Evolutionary conservation across 208 protist species (phyloP).

Genomic region (Trypanosoma theileri): DNA sequence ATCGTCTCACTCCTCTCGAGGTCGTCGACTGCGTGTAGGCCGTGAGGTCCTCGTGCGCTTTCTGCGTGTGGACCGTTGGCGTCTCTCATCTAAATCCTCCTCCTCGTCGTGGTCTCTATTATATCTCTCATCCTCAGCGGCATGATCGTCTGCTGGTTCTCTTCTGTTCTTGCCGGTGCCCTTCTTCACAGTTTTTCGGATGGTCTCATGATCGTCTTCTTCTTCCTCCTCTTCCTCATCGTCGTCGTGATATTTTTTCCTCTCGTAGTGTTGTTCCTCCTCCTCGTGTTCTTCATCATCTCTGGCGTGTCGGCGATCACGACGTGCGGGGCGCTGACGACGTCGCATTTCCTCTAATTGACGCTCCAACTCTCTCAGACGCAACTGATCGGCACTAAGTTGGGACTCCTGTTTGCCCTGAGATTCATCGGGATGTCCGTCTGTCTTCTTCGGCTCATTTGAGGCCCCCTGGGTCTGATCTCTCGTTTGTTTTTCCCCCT

Average conservation of each 20-base stretch:
- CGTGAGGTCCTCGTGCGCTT: too few species aligned
- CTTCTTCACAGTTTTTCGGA: not conserved
- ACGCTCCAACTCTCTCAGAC: constrained; percentile 41
- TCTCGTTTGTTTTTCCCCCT: not conserved
- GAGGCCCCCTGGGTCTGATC: not conserved
- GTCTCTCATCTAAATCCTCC: too few species aligned
- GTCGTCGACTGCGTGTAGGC: not conserved
- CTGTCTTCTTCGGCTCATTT: not conserved
- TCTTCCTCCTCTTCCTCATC: constrained; percentile 32
- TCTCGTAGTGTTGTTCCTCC: not conserved
- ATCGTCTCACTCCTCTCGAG: not conserved
- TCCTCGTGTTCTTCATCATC: constrained; percentile 12
- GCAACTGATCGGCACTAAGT: constrained; percentile 6
- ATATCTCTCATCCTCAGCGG: too few species aligned
- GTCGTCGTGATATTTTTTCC: constrained; percentile 21
- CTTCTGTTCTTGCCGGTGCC: not conserved
- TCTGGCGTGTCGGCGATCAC: not conserved
- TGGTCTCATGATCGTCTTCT: constrained; percentile 19
- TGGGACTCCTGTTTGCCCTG: constrained; percentile 17
- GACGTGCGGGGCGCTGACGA: constrained; percentile 6
- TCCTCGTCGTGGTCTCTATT: too few species aligned
- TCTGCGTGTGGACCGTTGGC: too few species aligned
- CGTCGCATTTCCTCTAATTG: constrained; percentile 41
- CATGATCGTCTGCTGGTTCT: too few species aligned
- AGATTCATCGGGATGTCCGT: constrained; percentile 4